Base-by-base conservation (phyloP, 768 basidiomycete genomes). In the Lentinula lateritia region DNA sequence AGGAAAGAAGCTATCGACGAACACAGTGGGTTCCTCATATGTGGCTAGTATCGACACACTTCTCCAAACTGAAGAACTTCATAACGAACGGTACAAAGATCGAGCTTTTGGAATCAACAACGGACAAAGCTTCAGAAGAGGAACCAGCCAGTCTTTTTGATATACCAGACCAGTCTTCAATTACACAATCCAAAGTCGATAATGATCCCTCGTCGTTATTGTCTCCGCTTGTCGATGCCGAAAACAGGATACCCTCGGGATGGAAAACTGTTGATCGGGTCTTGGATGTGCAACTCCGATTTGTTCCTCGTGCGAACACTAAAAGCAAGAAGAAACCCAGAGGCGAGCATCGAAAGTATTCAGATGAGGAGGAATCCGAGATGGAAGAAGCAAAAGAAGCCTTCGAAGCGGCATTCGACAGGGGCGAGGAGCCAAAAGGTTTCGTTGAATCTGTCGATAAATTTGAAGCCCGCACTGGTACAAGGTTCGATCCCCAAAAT, bases 221-320 rank as follows among this genome's bases (percentile, higher is more conserved):
- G 9, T 16, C 60, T 36, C 72, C 92, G 36, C 71, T 85, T 32
- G 79, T 82, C 0, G 87, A 94, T 59, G 95, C 94, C 2, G 86
- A 90, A 65, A 75, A 73, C 15, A 80, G 83, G 61, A 89, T 98
- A 20, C 93, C 94, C 6, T 75, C 74, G 0, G 78, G 83, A 6
- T 98, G 96, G 96, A 89, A 87, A 72, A 93, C 89, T 0, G 79
- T 93, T n/a, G 95, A 96, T 68, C 87, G 95, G n/a, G 79, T 98
- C 32, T 78, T 99, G 38, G 93, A 97, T 66, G 76, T 95, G 23
- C 74, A 84, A 46, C 72, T 95, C 16, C 88, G 89, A 83, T 56
- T 42, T 43, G 23, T 42, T 43, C 41, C 55, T 9, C 74, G 74
- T 50, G 80, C 85, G 16, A 56, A 67, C 55, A 63, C 58, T 69